Conservation (phyloP, 768 basidiomycete species). For the Cystobasidium onofrii region DNA sequence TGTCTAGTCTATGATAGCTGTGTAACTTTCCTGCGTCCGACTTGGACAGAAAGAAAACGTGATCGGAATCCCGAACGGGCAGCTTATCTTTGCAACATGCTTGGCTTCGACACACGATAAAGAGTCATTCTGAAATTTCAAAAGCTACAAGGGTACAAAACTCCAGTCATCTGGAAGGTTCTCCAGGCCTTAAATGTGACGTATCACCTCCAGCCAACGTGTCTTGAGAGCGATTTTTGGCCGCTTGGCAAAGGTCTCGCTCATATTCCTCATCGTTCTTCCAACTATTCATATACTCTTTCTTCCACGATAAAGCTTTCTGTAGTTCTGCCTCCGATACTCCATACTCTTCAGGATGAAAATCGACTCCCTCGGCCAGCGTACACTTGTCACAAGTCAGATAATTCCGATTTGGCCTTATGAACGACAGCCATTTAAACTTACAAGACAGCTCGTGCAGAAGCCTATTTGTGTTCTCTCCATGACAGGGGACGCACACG, state of each 20-base stretch:
- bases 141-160: too few relatives aligned
- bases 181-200: neutral
- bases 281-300: neutral
- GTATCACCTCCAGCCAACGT: neutral
- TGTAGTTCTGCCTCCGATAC: neutral
- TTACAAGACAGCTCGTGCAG: slow-evolving; percentile 10
- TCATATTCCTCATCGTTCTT: slow-evolving; percentile 9
- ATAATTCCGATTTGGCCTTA: too few relatives aligned
- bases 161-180: neutral
- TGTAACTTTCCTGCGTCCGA: too few relatives aligned
- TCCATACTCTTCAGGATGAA: neutral
- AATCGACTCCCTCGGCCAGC: neutral
- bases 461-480: neutral
- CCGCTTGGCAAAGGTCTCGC: neutral
- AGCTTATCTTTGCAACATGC: neutral
- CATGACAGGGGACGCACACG: neutral
- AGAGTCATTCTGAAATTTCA: too few relatives aligned
- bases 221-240: neutral
- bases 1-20: too few relatives aligned
- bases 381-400: neutral
- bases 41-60: neutral
- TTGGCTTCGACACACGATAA: too few relatives aligned
- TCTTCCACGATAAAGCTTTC: neutral
- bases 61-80: neutral
- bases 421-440: too few relatives aligned